A percentile compares a stretch with the other conserved stretches of the same genome.
phyloP scores from a whole-genome alignment of 2,329 filamentous ascomycete genomes.

The Fusarium citri region DNA sequence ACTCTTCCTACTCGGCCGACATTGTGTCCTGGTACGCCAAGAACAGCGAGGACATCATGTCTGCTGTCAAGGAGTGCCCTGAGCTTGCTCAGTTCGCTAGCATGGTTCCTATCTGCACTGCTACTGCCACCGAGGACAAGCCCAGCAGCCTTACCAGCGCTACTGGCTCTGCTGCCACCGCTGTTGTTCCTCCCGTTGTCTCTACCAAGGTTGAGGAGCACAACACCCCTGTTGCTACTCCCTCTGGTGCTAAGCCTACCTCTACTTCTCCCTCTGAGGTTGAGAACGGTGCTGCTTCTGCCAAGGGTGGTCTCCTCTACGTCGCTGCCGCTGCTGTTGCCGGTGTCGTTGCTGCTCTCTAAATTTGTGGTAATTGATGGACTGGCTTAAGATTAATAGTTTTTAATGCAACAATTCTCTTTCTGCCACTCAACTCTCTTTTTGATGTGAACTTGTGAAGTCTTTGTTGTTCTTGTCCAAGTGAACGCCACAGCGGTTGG shows the following conservation, averaged over 20 bases:
- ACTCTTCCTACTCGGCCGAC: slow-evolving; percentile 49
- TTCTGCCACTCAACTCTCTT: background rate
- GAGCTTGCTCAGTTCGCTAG: slow-evolving; percentile 33
- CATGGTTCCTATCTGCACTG: slow-evolving; percentile 42
- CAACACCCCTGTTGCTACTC: slow-evolving; percentile 14
- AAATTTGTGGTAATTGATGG: slow-evolving; percentile 20
- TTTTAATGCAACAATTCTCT: slow-evolving; percentile 28
- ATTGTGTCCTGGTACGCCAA: slow-evolving; percentile 48
- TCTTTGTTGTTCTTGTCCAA: background rate
- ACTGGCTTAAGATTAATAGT: slow-evolving; percentile 14
- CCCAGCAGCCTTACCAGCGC: background rate
- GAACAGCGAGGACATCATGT: slow-evolving; percentile 45
- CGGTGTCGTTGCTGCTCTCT: slow-evolving; percentile 48
- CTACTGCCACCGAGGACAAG: slow-evolving; percentile 2
- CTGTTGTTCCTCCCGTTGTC: background rate
- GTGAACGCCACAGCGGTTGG: slow-evolving; percentile 1
- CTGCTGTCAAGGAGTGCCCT: slow-evolving; percentile 46
- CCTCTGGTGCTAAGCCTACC: slow-evolving; percentile 6
- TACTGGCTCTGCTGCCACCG: background rate
- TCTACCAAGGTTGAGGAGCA: slow-evolving; percentile 13
- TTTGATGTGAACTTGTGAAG: background rate
- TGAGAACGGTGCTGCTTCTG: slow-evolving; percentile 36
- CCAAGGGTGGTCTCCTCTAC: slow-evolving; percentile 46
- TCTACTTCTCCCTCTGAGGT: slow-evolving; percentile 13
- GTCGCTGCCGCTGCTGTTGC: slow-evolving; percentile 49